phyloP scores from a whole-genome alignment of 176 grass and related monocot species.

The Oryza glaberrima region DNA sequence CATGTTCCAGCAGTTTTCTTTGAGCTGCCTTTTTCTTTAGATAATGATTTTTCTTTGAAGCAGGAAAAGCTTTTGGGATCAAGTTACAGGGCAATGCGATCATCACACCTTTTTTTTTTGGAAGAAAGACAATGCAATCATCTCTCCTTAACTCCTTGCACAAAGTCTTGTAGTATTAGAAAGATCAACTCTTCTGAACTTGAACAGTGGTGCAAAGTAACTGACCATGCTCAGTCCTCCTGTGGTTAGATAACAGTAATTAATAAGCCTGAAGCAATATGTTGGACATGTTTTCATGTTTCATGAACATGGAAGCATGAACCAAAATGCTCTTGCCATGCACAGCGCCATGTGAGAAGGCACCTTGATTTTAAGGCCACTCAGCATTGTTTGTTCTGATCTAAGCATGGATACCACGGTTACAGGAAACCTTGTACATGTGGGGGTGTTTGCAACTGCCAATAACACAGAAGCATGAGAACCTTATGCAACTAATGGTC shows the following conservation, averaged over 20 bases:
- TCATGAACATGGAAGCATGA: slow-evolving; percentile 32
- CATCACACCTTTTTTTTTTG: too few relatives aligned
- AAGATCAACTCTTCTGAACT: neutral
- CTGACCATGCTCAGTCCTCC: neutral
- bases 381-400: slow-evolving; percentile 25
- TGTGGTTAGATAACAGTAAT: neutral
- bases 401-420: slow-evolving; percentile 22
- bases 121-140: too few relatives aligned
- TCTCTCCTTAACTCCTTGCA: too few relatives aligned
- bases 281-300: neutral
- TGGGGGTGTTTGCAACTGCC: slow-evolving; percentile 33
- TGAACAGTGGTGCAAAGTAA: neutral
- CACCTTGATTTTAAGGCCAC: slow-evolving; percentile 19
- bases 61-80: neutral
- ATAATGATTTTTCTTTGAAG: neutral
- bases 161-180: too few relatives aligned
- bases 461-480: neutral
- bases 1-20: neutral
- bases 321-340: slow-evolving; percentile 11
- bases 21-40: neutral
- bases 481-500: neutral
- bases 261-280: neutral
- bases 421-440: slow-evolving; percentile 39
- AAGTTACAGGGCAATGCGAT: neutral
- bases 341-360: slow-evolving; percentile 41